Conservation (phyloP, 78 protist genomes). For the Tieghemostelium lacteum region DNA sequence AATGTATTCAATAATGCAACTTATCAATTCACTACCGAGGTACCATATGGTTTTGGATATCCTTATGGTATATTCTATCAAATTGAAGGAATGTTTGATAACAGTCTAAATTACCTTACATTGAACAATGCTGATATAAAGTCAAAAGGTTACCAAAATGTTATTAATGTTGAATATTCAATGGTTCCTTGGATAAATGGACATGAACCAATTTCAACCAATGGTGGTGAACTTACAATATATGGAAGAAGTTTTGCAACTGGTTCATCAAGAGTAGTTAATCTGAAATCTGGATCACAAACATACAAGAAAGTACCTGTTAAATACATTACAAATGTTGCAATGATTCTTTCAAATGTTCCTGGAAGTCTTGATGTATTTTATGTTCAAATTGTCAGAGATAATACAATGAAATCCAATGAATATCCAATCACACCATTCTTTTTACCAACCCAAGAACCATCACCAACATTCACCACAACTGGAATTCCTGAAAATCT, state of each 20-base stretch:
- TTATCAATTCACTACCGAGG: background rate
- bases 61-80: background rate
- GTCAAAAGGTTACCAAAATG: too few species aligned
- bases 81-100: conserved; percentile 15
- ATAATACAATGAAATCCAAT: background rate
- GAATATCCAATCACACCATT: background rate
- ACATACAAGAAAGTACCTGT: too few species aligned
- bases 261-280: background rate
- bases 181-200: background rate
- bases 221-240: background rate
- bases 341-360: too few species aligned
- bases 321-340: too few species aligned
- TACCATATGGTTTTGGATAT: conserved; percentile 46
- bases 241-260: background rate
- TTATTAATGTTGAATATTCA: background rate
- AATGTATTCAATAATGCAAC: background rate
- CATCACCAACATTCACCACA: background rate
- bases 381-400: background rate
- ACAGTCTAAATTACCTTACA: background rate
- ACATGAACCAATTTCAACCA: background rate
- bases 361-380: too few species aligned
- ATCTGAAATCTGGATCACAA: too few species aligned
- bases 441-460: background rate
- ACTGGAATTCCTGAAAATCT: background rate
- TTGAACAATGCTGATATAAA: too few species aligned